Base-by-base conservation (phyloP, 805 yeast genomes). In the Yueomyces sinensis region DNA sequence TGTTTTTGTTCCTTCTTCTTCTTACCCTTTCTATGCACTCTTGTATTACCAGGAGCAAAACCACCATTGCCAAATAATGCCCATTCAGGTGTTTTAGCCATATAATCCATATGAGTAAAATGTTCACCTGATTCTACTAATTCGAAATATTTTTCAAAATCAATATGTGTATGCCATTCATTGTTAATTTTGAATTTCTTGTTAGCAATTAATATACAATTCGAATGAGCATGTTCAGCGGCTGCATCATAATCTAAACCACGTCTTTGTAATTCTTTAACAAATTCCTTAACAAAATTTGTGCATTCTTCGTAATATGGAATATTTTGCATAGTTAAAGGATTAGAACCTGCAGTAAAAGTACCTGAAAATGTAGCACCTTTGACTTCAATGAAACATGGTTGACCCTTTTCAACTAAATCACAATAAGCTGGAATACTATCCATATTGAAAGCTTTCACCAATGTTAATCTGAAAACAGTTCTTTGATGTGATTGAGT, bases 311-410 rank as follows among this genome's bases (percentile, higher is more conserved):
- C 94, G 52, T 86, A 86, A 51, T 82, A 86, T 31, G 96, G 96
- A 37, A 87, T 91, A 50, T 86, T 86, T 53, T 86, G 89, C 96
- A 86, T 86, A 3, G 95, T 84, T 44, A 86, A 64, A 32, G 94
- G 87, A 50, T 86, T 83, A 24, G 91, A 87, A 53, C 82, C 81
- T 31, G 78, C 83, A 37, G 61, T 62, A 11, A 94, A 80, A 0
- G 93, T 79, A 0, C 96, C 96, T 63, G 95, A 84, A 61, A 82
- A 86, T 0, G 96, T 86, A 11, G 94, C 95, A 36, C 96, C 96
- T 58, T 86, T 86, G 40, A 86, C 79, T 57, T 86, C 96, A 39
- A 86, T 80, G 46, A 86, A 82, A 30, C 94, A 77, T 2, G 96
- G 96, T 39, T 63, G 60, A 3, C 86, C 95, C 37, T 75, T 68